Evolutionary conservation across 306 rosid species (phyloP).

Genomic region (Cucurbita pepo): DNA sequence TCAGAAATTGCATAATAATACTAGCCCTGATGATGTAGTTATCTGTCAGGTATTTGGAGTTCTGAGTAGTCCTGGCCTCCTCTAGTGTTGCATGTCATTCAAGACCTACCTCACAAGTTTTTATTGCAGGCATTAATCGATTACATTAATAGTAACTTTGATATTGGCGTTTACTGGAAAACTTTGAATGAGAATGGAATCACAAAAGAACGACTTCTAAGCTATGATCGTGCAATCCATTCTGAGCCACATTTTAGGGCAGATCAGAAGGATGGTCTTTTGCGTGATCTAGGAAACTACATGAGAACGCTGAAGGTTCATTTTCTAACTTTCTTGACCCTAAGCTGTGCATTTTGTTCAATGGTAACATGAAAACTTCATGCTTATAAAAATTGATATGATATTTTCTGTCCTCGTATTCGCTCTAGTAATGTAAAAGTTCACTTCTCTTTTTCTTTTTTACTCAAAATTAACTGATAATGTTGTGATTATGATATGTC

Average conservation of each 20-base stretch:
- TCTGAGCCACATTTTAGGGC: constrained; percentile 66
- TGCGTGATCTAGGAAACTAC: constrained; percentile 73
- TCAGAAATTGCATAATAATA: constrained; percentile 94
- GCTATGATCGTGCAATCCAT: constrained; percentile 91
- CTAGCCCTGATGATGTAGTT: constrained; percentile 95
- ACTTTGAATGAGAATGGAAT: constrained; percentile 83
- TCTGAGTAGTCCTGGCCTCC: background rate
- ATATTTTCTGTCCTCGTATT: background rate
- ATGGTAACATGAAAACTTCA: background rate
- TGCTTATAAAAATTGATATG: background rate
- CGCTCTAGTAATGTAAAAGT: background rate
- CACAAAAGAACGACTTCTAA: constrained; percentile 88
- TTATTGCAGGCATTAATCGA: constrained; percentile 70
- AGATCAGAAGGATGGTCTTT: constrained; percentile 75
- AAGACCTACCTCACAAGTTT: constrained; percentile 7
- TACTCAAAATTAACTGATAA: background rate
- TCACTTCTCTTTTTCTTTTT: background rate
- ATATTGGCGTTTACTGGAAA: constrained; percentile 74
- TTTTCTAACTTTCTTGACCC: constrained; percentile 12
- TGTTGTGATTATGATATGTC: background rate
- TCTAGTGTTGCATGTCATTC: constrained; percentile 5
- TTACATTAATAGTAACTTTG: constrained; percentile 62
- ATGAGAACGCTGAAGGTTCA: constrained; percentile 91
- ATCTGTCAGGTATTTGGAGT: constrained; percentile 76
- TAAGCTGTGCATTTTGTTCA: background rate